Evolutionary conservation across 257 asterid genomes (phyloP), one percentile per base, ranked within the genome.

Genomic region (Fraxinus cuspidata): DNA sequence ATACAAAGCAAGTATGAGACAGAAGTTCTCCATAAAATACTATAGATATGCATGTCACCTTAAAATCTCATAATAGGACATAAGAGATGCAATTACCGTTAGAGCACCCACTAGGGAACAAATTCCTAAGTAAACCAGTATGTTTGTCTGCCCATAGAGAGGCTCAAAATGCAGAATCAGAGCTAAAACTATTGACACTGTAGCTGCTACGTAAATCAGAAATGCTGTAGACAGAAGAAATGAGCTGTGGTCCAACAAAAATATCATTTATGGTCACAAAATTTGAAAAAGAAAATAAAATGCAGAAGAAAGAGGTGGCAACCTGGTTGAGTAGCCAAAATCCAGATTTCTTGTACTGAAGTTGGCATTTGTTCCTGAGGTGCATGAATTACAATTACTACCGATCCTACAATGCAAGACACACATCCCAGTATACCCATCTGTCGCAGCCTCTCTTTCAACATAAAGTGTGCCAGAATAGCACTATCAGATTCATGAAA

Each of bases 31-130:
- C 34, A 47, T 29, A 18, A 70, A 73, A 80, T 7, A 53, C 70
- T 16, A 40, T 11, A 42, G 31, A 49, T 15, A 35, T 71, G 72
- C 32, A 74, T 49, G 21, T 34, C 42, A 34, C 28, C 64, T 69
- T 29, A 9, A 66, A 40, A 71, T 40, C 64, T 29, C 70, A 66
- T 12, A 63, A 7, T 25, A 32, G 72, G 25, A 0, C 66, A 47
- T 32, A 19, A 25, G 28, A 27, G 13, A 76, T 70, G 60, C 47
- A 69, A 71, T 37, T 85, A 90, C 96, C 92, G 96, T 90, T 60
- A 90, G 86, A 3, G 96, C 92, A 3, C 96, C 96, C 88, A 87
- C 80, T 74, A 90, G 73, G 60, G 96, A 88, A 66, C 96, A 90
- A 79, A 90, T 89, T 53, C 93, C 96, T 83, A 90, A 60, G 86